Percentiles rank a stretch among this genome's conserved stretches.
Conservation (phyloP, 1,139 yeast species). For the Meyerozyma athensensis region DNA sequence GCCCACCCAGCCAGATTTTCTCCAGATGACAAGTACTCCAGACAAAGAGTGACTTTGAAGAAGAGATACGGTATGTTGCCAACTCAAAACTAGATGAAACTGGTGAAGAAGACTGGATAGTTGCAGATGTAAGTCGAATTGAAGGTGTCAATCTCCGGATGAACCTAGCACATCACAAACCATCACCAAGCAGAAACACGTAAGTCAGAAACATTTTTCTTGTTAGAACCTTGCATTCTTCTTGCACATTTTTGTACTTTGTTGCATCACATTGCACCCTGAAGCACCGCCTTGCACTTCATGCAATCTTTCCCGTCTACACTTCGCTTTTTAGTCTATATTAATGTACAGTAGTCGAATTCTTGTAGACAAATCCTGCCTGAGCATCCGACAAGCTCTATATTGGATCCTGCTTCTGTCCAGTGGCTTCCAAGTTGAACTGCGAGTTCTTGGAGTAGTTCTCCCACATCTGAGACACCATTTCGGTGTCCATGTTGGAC, state of each 20-base stretch:
- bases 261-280: neutral
- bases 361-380: too few relatives aligned
- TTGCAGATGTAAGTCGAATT: neutral
- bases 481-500: conserved; percentile 66
- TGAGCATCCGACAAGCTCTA: too few relatives aligned
- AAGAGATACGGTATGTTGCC: conserved; percentile 90
- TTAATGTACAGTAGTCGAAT: conserved; percentile 1
- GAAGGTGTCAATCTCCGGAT: too few relatives aligned
- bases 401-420: conserved; percentile 54
- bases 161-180: too few relatives aligned
- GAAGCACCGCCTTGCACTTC: too few relatives aligned
- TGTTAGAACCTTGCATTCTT: too few relatives aligned
- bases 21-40: conserved; percentile 98
- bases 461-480: conserved; percentile 79
- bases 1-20: conserved; percentile 99
- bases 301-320: neutral
- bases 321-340: neutral
- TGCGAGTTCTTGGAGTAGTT: conserved; percentile 68
- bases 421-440: conserved; percentile 70
- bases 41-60: conserved; percentile 97
- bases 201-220: too few relatives aligned
- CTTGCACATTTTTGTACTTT: too few relatives aligned
- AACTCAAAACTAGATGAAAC: conserved; percentile 50
- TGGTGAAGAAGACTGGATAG: neutral
- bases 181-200: too few relatives aligned